These are phyloP conservation scores for Cystobasidium slooffiae DNA, from an alignment of 1,284 basidiomycete genomes.

Conservation along the genomic window DNA sequence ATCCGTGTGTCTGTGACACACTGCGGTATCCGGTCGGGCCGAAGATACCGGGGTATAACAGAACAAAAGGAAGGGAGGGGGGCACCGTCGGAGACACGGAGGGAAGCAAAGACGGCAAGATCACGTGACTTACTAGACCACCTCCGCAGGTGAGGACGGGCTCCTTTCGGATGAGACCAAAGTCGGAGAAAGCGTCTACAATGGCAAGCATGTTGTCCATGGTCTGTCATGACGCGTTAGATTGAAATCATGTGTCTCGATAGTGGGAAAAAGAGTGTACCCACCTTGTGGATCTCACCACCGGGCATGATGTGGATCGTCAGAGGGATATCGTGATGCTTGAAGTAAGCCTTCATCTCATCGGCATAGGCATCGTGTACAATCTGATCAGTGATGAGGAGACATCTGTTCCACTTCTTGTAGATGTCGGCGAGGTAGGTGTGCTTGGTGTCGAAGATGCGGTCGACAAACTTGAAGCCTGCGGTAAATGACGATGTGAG, in stretches of 20 bases:
- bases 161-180: conserved; percentile 61
- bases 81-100: conserved; percentile 14
- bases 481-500: background rate
- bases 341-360: conserved; percentile 34
- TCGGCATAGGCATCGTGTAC: conserved; percentile 56
- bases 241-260: background rate
- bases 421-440: conserved; percentile 59
- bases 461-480: conserved; percentile 59
- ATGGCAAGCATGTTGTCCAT: conserved; percentile 58
- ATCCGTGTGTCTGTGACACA: no score
- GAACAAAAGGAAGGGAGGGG: background rate
- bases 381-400: conserved; percentile 59
- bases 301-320: conserved; percentile 60
- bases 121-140: conserved; percentile 56
- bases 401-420: conserved; percentile 59
- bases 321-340: conserved; percentile 57
- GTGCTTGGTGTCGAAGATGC: conserved; percentile 59
- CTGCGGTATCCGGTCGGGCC: background rate
- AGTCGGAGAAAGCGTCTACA: conserved; percentile 60
- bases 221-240: conserved; percentile 28
- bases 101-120: background rate
- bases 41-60: background rate
- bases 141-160: conserved; percentile 60
- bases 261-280: conserved; percentile 39
- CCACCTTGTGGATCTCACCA: conserved; percentile 61